Evolutionary conservation across 345 rosid genomes (phyloP).

Genomic region (Syzygium grande): DNA sequence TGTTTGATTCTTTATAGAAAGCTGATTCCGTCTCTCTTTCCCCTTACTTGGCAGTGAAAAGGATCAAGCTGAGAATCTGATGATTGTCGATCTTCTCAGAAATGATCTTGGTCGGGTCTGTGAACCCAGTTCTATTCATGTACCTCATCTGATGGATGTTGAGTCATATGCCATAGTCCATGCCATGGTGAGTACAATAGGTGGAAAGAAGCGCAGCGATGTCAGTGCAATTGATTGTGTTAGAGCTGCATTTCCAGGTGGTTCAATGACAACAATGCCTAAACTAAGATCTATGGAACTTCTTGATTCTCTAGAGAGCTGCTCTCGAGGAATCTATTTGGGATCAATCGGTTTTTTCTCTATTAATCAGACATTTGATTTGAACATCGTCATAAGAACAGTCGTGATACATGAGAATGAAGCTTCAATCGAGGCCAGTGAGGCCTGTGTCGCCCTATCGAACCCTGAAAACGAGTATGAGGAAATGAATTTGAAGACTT

Average conservation of each 20-base stretch:
- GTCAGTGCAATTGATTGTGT: slow-evolving; percentile 65
- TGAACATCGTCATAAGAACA: no score
- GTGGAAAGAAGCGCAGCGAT: slow-evolving; percentile 51
- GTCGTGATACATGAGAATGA: no score
- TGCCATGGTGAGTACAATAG: slow-evolving; percentile 90
- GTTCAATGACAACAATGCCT: slow-evolving; percentile 98
- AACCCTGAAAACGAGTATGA: no score
- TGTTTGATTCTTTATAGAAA: background rate
- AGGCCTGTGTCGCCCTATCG: no score
- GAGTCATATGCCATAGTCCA: slow-evolving; percentile 98
- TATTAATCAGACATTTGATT: no score
- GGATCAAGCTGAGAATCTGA: slow-evolving; percentile 95
- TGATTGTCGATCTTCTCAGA: slow-evolving; percentile 95
- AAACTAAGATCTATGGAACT: slow-evolving; percentile 88
- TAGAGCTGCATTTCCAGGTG: slow-evolving; percentile 89
- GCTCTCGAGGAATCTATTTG: no score
- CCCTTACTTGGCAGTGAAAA: slow-evolving; percentile 53
- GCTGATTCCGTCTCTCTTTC: background rate
- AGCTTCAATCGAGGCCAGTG: no score
- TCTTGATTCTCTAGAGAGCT: slow-evolving; percentile 69
- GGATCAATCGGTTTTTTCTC: no score
- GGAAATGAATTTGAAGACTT: no score
- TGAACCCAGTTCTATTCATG: slow-evolving; percentile 84
- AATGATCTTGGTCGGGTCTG: slow-evolving; percentile 94
- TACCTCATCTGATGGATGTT: slow-evolving; percentile 90